Conservation (phyloP, 768 basidiomycete species). For the Podaxis pistillaris region DNA sequence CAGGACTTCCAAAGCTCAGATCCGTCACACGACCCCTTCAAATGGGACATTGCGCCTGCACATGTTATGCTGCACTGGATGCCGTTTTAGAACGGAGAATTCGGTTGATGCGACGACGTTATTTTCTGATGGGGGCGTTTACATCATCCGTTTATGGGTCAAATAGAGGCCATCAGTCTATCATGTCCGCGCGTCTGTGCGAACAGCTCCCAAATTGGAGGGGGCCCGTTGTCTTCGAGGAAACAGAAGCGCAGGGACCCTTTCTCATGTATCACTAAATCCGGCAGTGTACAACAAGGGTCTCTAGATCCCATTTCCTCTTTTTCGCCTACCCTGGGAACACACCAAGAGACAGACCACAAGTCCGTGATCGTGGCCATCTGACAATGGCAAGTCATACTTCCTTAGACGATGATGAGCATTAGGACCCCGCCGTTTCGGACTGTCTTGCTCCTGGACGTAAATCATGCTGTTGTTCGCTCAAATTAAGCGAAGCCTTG, state of each 20-base stretch:
- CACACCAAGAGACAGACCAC: background rate
- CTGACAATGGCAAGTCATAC: constrained; percentile 1
- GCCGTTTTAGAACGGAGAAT: background rate
- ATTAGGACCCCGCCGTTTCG: background rate
- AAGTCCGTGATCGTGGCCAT: constrained; percentile 8
- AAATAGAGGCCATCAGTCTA: constrained; percentile 8
- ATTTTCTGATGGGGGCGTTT: constrained; percentile 11
- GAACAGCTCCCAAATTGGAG: background rate
- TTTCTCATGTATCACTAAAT: constrained; percentile 7
- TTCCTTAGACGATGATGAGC: constrained; percentile 8
- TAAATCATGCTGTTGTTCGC: background rate
- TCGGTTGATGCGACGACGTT: background rate
- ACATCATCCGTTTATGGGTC: background rate
- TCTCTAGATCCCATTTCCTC: background rate
- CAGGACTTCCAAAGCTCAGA: background rate
- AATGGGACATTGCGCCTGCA: background rate
- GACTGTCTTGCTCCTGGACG: background rate
- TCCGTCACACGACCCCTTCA: background rate
- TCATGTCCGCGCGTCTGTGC: background rate
- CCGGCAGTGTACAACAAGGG: background rate
- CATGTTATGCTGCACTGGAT: background rate
- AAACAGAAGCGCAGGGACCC: background rate
- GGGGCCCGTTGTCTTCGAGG: background rate
- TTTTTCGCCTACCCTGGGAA: background rate
- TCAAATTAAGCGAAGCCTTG: background rate